Evolutionary conservation across 352 stramenopile species (phyloP), one percentile per base, ranked within the genome.

Genomic region (Halophytophthora batemanensis): DNA sequence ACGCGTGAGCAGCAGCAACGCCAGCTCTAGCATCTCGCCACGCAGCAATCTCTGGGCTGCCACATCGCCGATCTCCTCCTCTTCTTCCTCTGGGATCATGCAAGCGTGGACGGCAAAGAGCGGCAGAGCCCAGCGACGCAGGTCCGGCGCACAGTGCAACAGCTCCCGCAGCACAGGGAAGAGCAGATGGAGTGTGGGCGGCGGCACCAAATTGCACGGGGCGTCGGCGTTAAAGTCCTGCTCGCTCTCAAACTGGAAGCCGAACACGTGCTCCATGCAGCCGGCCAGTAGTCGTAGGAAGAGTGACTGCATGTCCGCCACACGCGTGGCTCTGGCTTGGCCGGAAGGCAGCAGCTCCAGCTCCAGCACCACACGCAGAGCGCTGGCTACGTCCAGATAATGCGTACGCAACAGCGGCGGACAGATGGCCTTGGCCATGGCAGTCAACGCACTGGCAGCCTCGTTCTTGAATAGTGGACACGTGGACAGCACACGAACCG

Each of bases 41-140:
- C 83, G 85, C 6, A 95, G 62, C 40, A 91, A 45, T 2, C 81
- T 74, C 59, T 95, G 85, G 0, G 85, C 59, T 1, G 69, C 74
- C 3, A 90, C 74, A 48, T 95, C 85, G 7, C 83, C 85, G n/a
- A 94, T 72, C 59, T 95, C 85, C 53, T 93, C 82, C 28, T 95
- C 85, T 17, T 95, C 85, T 34, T 95, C 85, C 22, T 92, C 78
- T 10, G 79, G 77, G 42, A 95, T 95, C 77, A 93, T 93, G n/a
- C 66, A 77, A 14, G 74, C 81, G 31, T 95, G 83, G 10, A 76
- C 77, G 5, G 82, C 80, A 57, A 93, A 85, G 10, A 95, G 66
- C 48, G 81, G 77, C 49, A 93, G 47, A 13, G 65, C 60, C 80
- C 81, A 93, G 19, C 80, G 75, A 3, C 83, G 75, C 40, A 90